Evolutionary conservation across 2,329 filamentous ascomycete genomes (phyloP), one percentile per base, ranked within the genome.

Genomic region (Cytospora piceicola): DNA sequence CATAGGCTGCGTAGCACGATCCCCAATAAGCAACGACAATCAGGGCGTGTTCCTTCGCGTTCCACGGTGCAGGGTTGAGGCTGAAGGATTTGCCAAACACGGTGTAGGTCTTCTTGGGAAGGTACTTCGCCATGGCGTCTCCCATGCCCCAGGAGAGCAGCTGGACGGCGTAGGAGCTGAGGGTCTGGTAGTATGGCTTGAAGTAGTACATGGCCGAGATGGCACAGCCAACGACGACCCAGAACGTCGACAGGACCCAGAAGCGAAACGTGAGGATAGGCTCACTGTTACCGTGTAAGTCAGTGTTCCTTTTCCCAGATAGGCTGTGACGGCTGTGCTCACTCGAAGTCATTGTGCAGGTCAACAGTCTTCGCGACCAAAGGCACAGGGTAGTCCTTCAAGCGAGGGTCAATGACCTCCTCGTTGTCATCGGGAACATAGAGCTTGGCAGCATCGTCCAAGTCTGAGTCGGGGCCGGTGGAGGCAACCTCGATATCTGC

Each of bases 181-280:
- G 69, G 6, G 58, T 71, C 49, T 67, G 67, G 29, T 24, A 60
- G 62, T 76, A 76, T 1, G 74, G 74, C 65, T 76, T 76, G 66
- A 75, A 75, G 65, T 74, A 75, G 65, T 76, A 76, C 58, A 76
- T 72, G 24, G 73, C 71, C 15, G 73, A 72, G 20, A 75, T 71
- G 30, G 69, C 71, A 42, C 71, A 73, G 39, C 74, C 74, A 49
- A 71, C 58, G 1, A 73, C 58, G 8, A 75, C 73, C 74, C 74
- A 76, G 36, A 76, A 75, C 7, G 74, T 74, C 12, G 73, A 69
- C 11, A 75, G 68, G 27, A 74, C 51, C 67, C 70, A 75, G 67
- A 75, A 76, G 22, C 73, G 72, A 32, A 75, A 76, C 5, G 74
- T 75, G n/a, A 76, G 69, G 36, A 76, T 75, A 0, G 73, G 74